Evolutionary conservation across 345 rosid species (phyloP).

Genomic region (Eucalyptus grandis): DNA sequence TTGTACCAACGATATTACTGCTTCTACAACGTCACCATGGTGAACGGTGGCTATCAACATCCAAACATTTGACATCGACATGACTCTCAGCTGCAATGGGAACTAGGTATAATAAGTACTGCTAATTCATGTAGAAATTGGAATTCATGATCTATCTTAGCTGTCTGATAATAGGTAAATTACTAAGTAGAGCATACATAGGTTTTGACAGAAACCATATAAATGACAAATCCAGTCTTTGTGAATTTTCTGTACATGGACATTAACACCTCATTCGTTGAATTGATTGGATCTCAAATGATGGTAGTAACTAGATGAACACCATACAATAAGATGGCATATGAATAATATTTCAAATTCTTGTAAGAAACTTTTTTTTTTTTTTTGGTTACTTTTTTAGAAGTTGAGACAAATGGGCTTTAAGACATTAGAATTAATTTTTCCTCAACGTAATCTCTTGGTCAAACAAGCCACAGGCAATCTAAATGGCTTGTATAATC

Average conservation of each 20-base stretch:
- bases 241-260: background rate
- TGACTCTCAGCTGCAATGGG: background rate
- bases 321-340: too few relatives aligned
- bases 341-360: too few relatives aligned
- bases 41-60: background rate
- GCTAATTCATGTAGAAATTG: background rate
- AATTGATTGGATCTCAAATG: background rate
- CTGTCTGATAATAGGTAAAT: background rate
- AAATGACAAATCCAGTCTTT: background rate
- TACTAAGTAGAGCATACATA: background rate
- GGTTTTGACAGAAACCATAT: background rate
- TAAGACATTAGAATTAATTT: too few relatives aligned
- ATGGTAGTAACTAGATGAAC: background rate
- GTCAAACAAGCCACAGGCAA: too few relatives aligned
- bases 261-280: background rate
- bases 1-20: background rate
- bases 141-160: background rate
- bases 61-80: background rate
- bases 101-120: background rate
- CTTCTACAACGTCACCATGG: background rate
- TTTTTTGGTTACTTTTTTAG: too few relatives aligned
- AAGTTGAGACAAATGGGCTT: too few relatives aligned
- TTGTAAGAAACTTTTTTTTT: background rate
- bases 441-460: too few relatives aligned
- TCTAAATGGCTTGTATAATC: too few relatives aligned